Base-by-base conservation (phyloP, 176 grass and related monocot genomes). In the Musa acuminata region DNA sequence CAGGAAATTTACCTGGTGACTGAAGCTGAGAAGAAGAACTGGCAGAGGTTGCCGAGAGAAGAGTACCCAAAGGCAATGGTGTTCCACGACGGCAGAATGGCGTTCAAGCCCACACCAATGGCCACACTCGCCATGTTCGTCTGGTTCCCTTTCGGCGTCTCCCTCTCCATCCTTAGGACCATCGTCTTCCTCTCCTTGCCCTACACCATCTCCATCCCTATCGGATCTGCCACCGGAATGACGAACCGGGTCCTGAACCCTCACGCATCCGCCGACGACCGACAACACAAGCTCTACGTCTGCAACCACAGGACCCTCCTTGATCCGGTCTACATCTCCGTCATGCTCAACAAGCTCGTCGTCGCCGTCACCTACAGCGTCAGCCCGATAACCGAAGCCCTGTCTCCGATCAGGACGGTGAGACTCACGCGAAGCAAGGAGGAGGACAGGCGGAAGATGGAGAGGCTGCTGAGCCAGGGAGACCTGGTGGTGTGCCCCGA, bases 21-120 rank as follows among this genome's bases (percentile, higher is more conserved):
- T 10, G 82, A 86, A 29, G 55, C 27, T 22, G 83, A 79, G 19
- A 80, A 82, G 22, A 80, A 53, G 51, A 83, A 55, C 13, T 76
- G 87, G 60, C 62, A 62, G 1, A 19, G 73, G 27, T 75, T 90
- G 69, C 85, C 71, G 27, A 87, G 81, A 2, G 79, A 71, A 62
- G 64, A 80, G 11, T 86, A 77, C 81, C 80, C 87, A 23, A 88
- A 81, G 52, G 83, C 90, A 8, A 63, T 90, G 49, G 62, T 96
- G n/a, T 96, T 96, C 78, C 93, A 96, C 81, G 93, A 96, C 80
- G 93, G 89, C 49, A 84, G 93, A 62, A 75, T 86, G 12, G 90
- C 93, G 20, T 87, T 96, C 80, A 75, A 76, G 0, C 89, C 93
- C 48, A 90, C 85, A 24, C 81, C 87, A 0, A 3, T 67, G 0